Conservation (phyloP, 768 basidiomycete genomes). For the Auriculariales sp. region DNA sequence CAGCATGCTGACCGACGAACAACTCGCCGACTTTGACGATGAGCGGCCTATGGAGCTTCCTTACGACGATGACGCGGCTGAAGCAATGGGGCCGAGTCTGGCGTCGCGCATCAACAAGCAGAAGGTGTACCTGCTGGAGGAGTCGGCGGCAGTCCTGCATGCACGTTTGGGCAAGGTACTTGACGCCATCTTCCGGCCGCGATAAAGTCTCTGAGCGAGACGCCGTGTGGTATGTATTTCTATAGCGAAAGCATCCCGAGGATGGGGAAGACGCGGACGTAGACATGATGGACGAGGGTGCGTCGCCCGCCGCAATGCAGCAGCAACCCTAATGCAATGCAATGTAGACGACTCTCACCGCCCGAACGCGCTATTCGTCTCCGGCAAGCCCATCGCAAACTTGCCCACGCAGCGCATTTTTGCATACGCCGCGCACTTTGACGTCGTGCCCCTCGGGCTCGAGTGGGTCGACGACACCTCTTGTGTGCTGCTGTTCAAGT, state of each 20-base stretch:
- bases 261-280: conserved; percentile 22
- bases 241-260: conserved; percentile 33
- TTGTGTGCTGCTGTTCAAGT: conserved; percentile 62
- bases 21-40: conserved; percentile 1
- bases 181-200: conserved; percentile 21
- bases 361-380: conserved; percentile 55
- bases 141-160: conserved; percentile 35
- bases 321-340: conserved; percentile 4
- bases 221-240: conserved; percentile 2
- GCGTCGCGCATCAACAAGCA: conserved; percentile 43
- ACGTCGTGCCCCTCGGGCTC: conserved; percentile 47
- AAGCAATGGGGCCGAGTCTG: neutral
- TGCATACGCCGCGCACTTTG: conserved; percentile 70
- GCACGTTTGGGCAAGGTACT: conserved; percentile 48
- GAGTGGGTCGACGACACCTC: conserved; percentile 83
- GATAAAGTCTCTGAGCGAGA: conserved; percentile 29
- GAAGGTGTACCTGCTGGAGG: conserved; percentile 68
- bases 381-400: conserved; percentile 56
- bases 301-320: conserved; percentile 5
- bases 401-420: conserved; percentile 67
- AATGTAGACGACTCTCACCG: conserved; percentile 21
- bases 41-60: conserved; percentile 17
- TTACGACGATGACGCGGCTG: conserved; percentile 42
- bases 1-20: neutral
- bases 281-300: conserved; percentile 16